Conservation (phyloP, 2,329 filamentous ascomycete genomes). For the Fusarium oxysporum region DNA sequence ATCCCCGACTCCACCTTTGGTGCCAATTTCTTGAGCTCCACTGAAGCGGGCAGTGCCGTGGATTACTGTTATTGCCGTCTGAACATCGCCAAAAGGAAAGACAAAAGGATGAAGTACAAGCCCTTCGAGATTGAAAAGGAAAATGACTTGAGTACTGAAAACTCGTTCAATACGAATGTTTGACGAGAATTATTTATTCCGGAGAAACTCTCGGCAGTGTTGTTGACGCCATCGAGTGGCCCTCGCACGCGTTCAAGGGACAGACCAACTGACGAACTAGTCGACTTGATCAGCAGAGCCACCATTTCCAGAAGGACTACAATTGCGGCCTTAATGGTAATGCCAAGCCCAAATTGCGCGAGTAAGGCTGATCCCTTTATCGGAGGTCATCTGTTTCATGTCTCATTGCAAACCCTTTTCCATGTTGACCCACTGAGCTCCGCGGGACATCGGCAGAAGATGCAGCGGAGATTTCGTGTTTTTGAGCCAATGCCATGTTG, state of each 20-base stretch:
- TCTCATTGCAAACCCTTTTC: neutral
- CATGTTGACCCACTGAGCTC: neutral
- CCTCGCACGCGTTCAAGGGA: neutral
- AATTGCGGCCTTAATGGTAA: neutral
- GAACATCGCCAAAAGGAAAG: neutral
- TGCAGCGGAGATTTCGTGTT: neutral
- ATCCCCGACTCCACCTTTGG: neutral
- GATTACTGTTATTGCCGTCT: neutral
- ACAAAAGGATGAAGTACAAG: neutral
- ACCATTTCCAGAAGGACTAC: neutral
- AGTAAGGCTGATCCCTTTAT: neutral
- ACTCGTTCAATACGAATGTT: fast-evolving
- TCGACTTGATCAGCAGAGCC: neutral
- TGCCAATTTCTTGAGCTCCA: neutral
- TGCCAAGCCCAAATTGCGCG: neutral
- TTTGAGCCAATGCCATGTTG: neutral
- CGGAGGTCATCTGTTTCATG: neutral
- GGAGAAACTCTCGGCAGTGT: slow-evolving; percentile 1
- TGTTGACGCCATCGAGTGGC: neutral
- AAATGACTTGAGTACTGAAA: neutral
- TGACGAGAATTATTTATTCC: too few species aligned
- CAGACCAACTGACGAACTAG: neutral
- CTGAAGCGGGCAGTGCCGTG: neutral
- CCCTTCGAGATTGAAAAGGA: too few species aligned
- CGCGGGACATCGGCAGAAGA: neutral